phyloP scores from a whole-genome alignment of 2,329 filamentous ascomycete genomes.

The Claviceps quebecensis region DNA sequence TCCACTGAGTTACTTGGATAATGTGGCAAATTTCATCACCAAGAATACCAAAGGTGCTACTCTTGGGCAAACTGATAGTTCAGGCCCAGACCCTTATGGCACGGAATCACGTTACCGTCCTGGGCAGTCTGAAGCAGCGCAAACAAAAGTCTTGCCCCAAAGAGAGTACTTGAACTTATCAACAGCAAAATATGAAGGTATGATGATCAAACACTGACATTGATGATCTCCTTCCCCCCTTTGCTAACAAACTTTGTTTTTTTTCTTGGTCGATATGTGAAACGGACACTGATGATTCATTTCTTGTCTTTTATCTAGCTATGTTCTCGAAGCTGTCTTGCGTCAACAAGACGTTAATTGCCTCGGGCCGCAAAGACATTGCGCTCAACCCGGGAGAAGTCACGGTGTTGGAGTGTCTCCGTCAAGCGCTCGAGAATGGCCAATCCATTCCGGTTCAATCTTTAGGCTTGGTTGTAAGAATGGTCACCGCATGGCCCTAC shows the following conservation, averaged over 20 bases:
- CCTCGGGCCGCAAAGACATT: conserved; percentile 56
- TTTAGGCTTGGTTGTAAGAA: conserved; percentile 52
- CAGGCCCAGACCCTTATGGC: conserved; percentile 59
- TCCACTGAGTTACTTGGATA: conserved; percentile 74
- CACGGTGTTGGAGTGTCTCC: conserved; percentile 44
- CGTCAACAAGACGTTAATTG: conserved; percentile 59
- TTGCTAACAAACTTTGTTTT: too few relatives aligned
- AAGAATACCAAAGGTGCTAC: conserved; percentile 79
- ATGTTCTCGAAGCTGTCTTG: conserved; percentile 66
- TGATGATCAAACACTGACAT: conserved; percentile 5
- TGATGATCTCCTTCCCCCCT: too few relatives aligned
- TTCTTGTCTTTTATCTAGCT: conserved; percentile 26
- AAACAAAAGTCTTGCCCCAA: conserved; percentile 58
- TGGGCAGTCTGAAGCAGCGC: conserved; percentile 30
- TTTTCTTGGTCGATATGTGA: background rate
- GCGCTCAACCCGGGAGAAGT: conserved; percentile 63
- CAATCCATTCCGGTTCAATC: conserved; percentile 35
- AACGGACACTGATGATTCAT: background rate
- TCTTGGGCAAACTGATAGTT: conserved; percentile 46
- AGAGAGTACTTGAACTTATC: conserved; percentile 66
- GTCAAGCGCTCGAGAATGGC: conserved; percentile 46
- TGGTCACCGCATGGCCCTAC: conserved; percentile 68
- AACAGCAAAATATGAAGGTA: conserved; percentile 52
- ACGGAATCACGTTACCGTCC: conserved; percentile 68
- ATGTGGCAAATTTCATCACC: conserved; percentile 84